Evolutionary conservation across 1,284 basidiomycete species (phyloP).

Genomic region (Cystobasidium sp.): DNA sequence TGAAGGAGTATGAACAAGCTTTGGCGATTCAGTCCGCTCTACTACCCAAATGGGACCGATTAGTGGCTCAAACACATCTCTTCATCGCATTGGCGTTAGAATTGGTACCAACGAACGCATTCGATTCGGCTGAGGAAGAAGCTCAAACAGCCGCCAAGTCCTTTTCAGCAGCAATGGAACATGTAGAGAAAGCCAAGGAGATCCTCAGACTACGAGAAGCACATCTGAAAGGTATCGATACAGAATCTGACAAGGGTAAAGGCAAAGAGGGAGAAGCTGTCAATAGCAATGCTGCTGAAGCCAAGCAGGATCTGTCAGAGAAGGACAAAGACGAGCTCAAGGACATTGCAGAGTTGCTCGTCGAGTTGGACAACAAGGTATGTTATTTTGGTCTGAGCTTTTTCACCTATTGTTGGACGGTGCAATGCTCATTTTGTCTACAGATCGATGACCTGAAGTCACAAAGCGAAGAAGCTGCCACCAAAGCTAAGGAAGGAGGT

Average conservation of each 20-base stretch:
- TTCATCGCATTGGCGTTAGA: conserved; percentile 53
- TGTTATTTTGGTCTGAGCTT: conserved; percentile 24
- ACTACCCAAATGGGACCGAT: conserved; percentile 47
- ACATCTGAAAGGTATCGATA: conserved; percentile 25
- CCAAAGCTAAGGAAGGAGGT: conserved; percentile 45
- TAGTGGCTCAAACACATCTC: conserved; percentile 52
- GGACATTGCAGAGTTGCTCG: conserved; percentile 48
- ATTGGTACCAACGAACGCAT: conserved; percentile 47
- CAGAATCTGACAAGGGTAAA: conserved; percentile 32
- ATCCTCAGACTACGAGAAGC: conserved; percentile 46
- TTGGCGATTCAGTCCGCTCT: conserved; percentile 45
- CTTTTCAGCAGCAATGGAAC: conserved; percentile 47
- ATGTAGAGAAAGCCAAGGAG: conserved; percentile 51
- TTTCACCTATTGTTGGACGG: background rate
- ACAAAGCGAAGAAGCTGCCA: conserved; percentile 45
- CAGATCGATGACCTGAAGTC: conserved; percentile 53
- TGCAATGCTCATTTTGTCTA: background rate
- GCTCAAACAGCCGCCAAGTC: conserved; percentile 26
- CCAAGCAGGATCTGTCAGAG: conserved; percentile 35
- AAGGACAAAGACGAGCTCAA: conserved; percentile 47
- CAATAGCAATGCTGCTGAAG: background rate
- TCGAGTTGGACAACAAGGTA: conserved; percentile 50
- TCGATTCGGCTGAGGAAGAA: conserved; percentile 32
- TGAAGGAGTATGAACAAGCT: conserved; percentile 49
- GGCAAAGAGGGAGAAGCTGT: conserved; percentile 44